These are phyloP conservation scores for Otatea glauca DNA, from an alignment of 176 grass and related monocot species.

Conservation along the genomic window DNA sequence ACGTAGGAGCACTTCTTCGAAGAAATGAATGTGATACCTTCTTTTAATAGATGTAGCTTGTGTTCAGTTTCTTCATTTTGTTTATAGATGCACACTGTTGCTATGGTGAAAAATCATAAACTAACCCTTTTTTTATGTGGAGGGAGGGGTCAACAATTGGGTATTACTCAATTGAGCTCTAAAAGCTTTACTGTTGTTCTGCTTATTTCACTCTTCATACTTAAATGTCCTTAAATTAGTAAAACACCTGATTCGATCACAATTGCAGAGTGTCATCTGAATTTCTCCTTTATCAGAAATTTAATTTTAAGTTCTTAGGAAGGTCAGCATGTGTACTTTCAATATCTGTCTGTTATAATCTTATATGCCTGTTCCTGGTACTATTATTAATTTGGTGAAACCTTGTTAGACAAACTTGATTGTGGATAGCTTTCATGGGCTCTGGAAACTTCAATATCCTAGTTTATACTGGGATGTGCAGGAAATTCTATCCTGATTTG, in stretches of 20 bases:
- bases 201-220: slow-evolving; percentile 15
- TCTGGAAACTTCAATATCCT: neutral
- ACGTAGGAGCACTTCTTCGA: neutral
- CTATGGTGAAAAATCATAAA: neutral
- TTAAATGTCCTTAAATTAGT: slow-evolving; percentile 14
- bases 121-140: slow-evolving; percentile 12
- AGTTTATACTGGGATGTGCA: neutral
- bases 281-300: slow-evolving; percentile 2
- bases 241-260: neutral
- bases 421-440: neutral
- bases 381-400: slow-evolving; percentile 9
- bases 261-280: neutral
- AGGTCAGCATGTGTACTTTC: slow-evolving; percentile 5
- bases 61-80: slow-evolving; percentile 1
- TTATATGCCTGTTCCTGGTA: neutral
- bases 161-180: slow-evolving; percentile 11
- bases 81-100: neutral
- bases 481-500: slow-evolving; percentile 39
- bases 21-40: neutral
- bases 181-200: neutral
- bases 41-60: slow-evolving; percentile 5
- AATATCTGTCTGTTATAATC: slow-evolving; percentile 3
- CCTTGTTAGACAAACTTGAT: neutral
- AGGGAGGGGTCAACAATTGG: neutral
- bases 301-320: neutral